phyloP scores from a whole-genome alignment of 768 basidiomycete species.

The Lentinus brumalis region DNA sequence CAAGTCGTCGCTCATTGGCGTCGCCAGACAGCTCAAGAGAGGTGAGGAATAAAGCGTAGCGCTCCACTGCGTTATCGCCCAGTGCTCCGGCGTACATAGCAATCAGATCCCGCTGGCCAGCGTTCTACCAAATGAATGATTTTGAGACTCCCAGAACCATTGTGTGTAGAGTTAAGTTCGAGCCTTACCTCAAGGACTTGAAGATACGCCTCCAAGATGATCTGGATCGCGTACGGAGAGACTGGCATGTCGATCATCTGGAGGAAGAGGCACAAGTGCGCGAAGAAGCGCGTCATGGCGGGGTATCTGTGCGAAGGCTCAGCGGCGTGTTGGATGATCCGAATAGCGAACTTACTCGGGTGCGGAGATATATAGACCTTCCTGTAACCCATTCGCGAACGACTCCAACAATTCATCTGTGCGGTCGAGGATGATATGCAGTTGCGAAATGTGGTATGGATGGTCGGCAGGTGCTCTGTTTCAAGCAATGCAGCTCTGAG shows the following conservation, averaged over 20 bases:
- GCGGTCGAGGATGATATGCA: conserved; percentile 74
- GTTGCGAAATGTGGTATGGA: conserved; percentile 81
- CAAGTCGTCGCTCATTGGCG: conserved; percentile 62
- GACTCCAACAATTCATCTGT: conserved; percentile 68
- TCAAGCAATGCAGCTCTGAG: not conserved
- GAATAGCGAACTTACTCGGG: conserved; percentile 50
- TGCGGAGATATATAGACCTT: conserved; percentile 50
- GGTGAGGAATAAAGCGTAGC: conserved; percentile 89
- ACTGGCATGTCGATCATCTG: conserved; percentile 77
- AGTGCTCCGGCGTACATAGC: conserved; percentile 93
- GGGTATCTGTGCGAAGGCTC: conserved; percentile 51
- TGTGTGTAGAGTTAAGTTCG: not conserved
- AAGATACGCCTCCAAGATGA: conserved; percentile 87
- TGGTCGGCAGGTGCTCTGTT: conserved; percentile 63
- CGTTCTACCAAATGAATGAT: conserved; percentile 44
- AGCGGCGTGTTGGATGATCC: conserved; percentile 17
- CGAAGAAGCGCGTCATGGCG: conserved; percentile 84
- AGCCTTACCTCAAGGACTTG: conserved; percentile 75
- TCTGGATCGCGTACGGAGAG: conserved; percentile 73
- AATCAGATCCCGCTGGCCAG: conserved; percentile 82
- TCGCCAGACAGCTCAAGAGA: conserved; percentile 69
- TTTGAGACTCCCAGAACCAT: not conserved
- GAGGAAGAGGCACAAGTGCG: conserved; percentile 88
- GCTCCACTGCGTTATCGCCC: conserved; percentile 87
- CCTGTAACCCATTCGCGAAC: conserved; percentile 59